Conservation (phyloP, 2,329 filamentous ascomycete genomes). For the Xylaria sp. region DNA sequence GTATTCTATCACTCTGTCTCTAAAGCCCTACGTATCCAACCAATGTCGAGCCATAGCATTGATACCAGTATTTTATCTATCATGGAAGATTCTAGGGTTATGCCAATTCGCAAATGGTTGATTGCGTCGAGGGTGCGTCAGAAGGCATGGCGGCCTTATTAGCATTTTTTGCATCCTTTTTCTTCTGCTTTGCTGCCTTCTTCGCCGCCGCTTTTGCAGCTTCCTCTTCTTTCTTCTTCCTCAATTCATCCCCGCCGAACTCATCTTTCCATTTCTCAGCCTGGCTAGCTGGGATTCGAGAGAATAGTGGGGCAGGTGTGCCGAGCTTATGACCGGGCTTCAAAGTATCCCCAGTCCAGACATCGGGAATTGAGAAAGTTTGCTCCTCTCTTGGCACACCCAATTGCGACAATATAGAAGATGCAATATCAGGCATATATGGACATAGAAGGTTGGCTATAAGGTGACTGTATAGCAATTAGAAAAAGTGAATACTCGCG, state of each 20-base stretch:
- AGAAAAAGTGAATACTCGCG: not conserved
- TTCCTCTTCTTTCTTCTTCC: conserved; percentile 73
- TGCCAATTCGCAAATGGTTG: not conserved
- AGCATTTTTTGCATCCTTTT: conserved; percentile 60
- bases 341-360: conserved; percentile 70
- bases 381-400: conserved; percentile 56
- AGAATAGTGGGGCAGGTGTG: conserved; percentile 81
- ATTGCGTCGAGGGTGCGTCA: not conserved
- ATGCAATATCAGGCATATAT: conserved; percentile 52
- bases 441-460: conserved; percentile 76
- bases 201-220: conserved; percentile 62
- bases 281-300: conserved; percentile 83
- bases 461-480: conserved; percentile 63
- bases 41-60: not conserved
- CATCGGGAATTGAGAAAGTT: conserved; percentile 68
- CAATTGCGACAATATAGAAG: conserved; percentile 81
- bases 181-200: conserved; percentile 60
- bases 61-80: not conserved
- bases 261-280: conserved; percentile 81
- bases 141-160: conserved; percentile 46
- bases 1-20: not conserved
- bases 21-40: not conserved
- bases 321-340: conserved; percentile 83
- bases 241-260: conserved; percentile 73
- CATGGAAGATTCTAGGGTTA: not conserved